These are phyloP conservation scores for Kwoniella pini DNA, from an alignment of 768 basidiomycete genomes.

Conservation along the genomic window DNA sequence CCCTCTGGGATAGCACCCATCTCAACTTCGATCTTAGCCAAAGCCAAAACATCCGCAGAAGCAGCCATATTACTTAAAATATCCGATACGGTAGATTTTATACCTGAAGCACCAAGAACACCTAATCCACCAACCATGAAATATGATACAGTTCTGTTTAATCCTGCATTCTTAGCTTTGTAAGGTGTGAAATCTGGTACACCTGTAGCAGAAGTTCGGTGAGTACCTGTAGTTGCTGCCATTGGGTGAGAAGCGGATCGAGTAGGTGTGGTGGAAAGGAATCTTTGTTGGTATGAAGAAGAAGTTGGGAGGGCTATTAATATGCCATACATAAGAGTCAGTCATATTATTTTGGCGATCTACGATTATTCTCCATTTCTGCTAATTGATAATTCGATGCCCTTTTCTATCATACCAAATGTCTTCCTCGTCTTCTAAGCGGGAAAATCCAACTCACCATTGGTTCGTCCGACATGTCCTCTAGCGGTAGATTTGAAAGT, in stretches of 20 bases:
- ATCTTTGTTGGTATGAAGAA: conserved; percentile 64
- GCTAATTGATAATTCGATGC: no score
- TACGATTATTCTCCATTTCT: no score
- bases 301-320: conserved; percentile 62
- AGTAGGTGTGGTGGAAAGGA: conserved; percentile 72
- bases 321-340: no score
- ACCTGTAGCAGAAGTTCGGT: conserved; percentile 56
- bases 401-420: no score
- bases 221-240: conserved; percentile 42
- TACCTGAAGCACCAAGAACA: conserved; percentile 87
- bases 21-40: conserved; percentile 97
- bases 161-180: conserved; percentile 61
- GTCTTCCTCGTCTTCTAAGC: background rate
- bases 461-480: conserved; percentile 25
- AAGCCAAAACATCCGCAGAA: conserved; percentile 93
- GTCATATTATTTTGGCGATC: no score
- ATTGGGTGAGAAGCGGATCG: conserved; percentile 60
- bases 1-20: conserved; percentile 85
- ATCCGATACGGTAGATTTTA: conserved; percentile 89
- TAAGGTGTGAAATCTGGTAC: conserved; percentile 89
- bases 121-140: conserved; percentile 69
- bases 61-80: conserved; percentile 96
- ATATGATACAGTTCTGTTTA: conserved; percentile 56
- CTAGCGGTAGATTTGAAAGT: conserved; percentile 18
- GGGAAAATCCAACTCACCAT: conserved; percentile 18